A percentile compares a stretch with the other conserved stretches of the same genome.
phyloP scores from a whole-genome alignment of 208 protist species.

The Leishmania tropica region DNA sequence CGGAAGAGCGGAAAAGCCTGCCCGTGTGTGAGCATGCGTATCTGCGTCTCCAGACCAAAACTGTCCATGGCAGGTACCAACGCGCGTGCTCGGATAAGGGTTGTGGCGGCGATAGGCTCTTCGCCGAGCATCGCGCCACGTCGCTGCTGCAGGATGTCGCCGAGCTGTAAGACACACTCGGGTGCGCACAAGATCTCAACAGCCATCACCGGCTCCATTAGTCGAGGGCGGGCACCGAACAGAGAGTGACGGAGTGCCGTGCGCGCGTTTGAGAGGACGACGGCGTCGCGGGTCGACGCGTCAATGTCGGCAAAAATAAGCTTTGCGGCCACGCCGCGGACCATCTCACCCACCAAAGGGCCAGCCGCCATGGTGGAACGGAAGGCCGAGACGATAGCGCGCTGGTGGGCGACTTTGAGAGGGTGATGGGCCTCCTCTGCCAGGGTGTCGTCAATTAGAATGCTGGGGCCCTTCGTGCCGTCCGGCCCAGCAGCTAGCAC shows the following conservation, averaged over 20 bases:
- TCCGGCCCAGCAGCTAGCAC: slow-evolving; percentile 96
- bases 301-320: slow-evolving; percentile 67
- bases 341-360: slow-evolving; percentile 97
- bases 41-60: slow-evolving; percentile 99
- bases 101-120: slow-evolving; percentile 96
- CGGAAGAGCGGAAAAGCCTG: slow-evolving; percentile 93
- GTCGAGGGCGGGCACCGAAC: slow-evolving; percentile 93
- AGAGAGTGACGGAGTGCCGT: slow-evolving; percentile 95
- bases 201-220: slow-evolving; percentile 98
- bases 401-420: slow-evolving; percentile 90
- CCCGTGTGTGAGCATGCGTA: slow-evolving; percentile 97
- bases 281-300: slow-evolving; percentile 34
- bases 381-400: slow-evolving; percentile 89
- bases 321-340: slow-evolving; percentile 58
- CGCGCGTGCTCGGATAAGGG: slow-evolving; percentile 94
- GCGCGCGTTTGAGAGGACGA: slow-evolving; percentile 88
- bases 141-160: slow-evolving; percentile 87
- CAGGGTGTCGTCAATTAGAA: slow-evolving; percentile 98
- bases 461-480: slow-evolving; percentile 91
- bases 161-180: slow-evolving; percentile 84
- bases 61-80: slow-evolving; percentile 98
- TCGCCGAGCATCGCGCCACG: slow-evolving; percentile 93
- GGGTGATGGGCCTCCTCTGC: slow-evolving; percentile 43
- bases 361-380: slow-evolving; percentile 85
- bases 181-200: slow-evolving; percentile 94